Conservation (phyloP, 768 basidiomycete genomes). For the Lentinula guzmanii region DNA sequence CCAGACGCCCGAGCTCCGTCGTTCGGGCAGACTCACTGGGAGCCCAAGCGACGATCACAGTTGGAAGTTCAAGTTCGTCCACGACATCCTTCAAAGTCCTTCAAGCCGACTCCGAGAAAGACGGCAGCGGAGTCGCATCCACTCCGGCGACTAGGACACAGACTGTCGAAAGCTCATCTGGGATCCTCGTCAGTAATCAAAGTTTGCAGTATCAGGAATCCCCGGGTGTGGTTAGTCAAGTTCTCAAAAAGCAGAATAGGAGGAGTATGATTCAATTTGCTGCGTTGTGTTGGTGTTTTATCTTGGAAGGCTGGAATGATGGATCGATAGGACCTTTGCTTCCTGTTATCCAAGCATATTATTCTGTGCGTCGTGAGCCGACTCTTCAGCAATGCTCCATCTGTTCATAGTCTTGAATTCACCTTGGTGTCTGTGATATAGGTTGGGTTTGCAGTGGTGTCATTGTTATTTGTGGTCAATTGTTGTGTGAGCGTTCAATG, state of each 20-base stretch:
- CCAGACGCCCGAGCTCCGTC: not conserved
- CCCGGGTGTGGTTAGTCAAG: not conserved
- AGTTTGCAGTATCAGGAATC: not conserved
- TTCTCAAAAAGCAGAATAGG: not conserved
- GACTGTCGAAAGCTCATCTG: not conserved
- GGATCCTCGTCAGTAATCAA: not conserved
- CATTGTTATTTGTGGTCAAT: constrained; percentile 1
- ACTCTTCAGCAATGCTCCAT: not conserved
- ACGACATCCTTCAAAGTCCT: not conserved
- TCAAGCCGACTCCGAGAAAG: no score
- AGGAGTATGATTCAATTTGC: constrained; percentile 39
- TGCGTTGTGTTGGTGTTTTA: constrained; percentile 48
- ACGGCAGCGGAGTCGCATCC: not conserved
- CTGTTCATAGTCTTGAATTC: not conserved
- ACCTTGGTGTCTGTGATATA: not conserved
- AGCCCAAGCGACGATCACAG: not conserved
- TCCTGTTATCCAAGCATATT: constrained; percentile 32
- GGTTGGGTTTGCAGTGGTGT: constrained; percentile 4
- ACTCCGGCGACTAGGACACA: not conserved
- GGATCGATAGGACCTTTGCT: constrained; percentile 69
- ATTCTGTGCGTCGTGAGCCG: not conserved
- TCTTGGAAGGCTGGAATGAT: constrained; percentile 75
- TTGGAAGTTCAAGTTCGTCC: not conserved
- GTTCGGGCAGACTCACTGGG: not conserved
- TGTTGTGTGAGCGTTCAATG: not conserved